Base-by-base conservation (phyloP, 257 asterid genomes). In the Solanum dulcamara region DNA sequence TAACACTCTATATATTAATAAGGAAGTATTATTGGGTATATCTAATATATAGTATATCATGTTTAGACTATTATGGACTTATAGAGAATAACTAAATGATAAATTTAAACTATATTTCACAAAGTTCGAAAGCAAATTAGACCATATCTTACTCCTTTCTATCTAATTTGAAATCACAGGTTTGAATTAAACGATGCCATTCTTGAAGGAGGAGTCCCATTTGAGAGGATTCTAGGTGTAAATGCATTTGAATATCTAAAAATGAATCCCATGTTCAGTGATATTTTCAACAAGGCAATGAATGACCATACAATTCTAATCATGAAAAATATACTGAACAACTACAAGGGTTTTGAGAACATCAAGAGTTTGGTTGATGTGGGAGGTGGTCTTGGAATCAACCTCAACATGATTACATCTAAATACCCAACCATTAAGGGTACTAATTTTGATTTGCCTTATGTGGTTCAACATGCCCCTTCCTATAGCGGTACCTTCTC, bases 331-430 rank as follows among this genome's bases (percentile, higher is more conserved):
- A 81, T 90, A 75, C 82, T 91, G 3, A 81, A 89, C 6, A 7
- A 22, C 0, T 89, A 91, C 86, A 44, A 87, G 5, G 91, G 91
- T 13, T 91, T 91, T 35, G 88, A 89, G 7, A 15, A 81, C 26
- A 42, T 91, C 37, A 55, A 32, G 8, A 79, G 85, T 13, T 55
- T 91, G 85, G 88, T 91, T 8, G 87, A 90, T 53, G 93, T 90
- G 6, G 92, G 91, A n/a, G 94, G 94, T 40, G 92, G 94, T 9
- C 87, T 84, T 22, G 90, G 92, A 42, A 44, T 80, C 10, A 87
- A 88, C 42, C 89, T 91, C 44, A 83, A 60, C 30, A 75, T 74
- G 74, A 90, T 91, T 79, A 68, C 88, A 24, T 57, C 91, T 12
- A 88, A 87, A 66, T 87, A 87, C 86, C 88, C 91, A 1, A 77